Conservation (phyloP, 306 rosid genomes). For the Castanospermum australe region DNA sequence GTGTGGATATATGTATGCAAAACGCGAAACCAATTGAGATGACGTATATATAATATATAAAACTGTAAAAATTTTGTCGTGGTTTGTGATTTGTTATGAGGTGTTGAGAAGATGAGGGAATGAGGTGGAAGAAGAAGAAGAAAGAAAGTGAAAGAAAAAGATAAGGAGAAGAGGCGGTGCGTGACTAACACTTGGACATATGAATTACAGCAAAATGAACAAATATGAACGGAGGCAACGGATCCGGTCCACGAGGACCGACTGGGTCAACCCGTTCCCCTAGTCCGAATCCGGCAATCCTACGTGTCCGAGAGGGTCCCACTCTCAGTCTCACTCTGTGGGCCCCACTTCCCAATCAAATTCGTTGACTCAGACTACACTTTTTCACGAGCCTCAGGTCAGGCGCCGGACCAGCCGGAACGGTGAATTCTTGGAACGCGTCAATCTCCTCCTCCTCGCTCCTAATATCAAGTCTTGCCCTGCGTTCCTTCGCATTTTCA, state of each 20-base stretch:
- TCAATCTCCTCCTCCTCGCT: slow-evolving; percentile 33
- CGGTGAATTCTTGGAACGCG: slow-evolving; percentile 33
- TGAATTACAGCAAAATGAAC: neutral
- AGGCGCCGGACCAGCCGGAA: slow-evolving; percentile 39
- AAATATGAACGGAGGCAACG: neutral
- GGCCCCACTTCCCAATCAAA: neutral
- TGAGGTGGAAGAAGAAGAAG: neutral
- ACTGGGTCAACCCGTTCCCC: slow-evolving; percentile 37
- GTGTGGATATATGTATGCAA: too few species aligned
- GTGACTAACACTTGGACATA: neutral
- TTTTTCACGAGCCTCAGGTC: slow-evolving; percentile 22
- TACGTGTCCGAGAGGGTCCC: neutral
- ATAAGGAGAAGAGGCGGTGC: neutral
- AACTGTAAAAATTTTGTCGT: neutral
- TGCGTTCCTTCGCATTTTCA: neutral
- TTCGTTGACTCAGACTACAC: slow-evolving; percentile 36
- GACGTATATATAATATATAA: too few species aligned
- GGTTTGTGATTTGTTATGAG: neutral
- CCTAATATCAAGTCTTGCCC: too few species aligned
- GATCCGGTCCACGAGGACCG: neutral
- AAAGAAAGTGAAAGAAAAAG: neutral
- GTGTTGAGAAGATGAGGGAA: neutral
- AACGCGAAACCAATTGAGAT: too few species aligned
- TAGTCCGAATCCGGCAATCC: slow-evolving; percentile 3
- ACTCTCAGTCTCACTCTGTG: too few species aligned